Evolutionary conservation across 2,329 filamentous ascomycete species (phyloP), one percentile per base, ranked within the genome.

Genomic region (Apiospora marii): DNA sequence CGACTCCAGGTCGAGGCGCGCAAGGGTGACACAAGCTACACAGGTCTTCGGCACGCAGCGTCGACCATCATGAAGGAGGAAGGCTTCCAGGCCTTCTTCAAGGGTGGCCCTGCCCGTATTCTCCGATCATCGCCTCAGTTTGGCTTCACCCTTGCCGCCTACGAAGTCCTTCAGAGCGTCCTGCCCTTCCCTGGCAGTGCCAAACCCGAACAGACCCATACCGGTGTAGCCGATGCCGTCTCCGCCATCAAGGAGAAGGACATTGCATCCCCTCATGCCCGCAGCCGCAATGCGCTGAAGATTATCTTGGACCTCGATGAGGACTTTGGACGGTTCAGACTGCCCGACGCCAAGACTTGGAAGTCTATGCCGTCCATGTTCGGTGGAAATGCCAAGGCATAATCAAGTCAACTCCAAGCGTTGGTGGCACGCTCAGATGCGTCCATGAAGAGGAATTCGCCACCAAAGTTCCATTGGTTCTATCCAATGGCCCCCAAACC

Each of bases 31-130:
- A 92, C 92, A 4, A 88, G 89, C 68, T 99, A 99, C 87, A 96
- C 90, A 58, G 94, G 93, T 67, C 89, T 99, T 68, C 91, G 94
- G 72, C 94, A 99, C 84, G 94, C 92, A 71, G 96, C 96, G 49
- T 84, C 84, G 78, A 97, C 94, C 19, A 93, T 99, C 78, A 92
- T 88, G 86, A 91, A 92, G 82, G 94, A 98, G 82, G 96, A 99
- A 84, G 96, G 96, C 14, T 96, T 98, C 89, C 91, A 89, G 75
- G 96, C 96, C 37, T 99, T 99, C 88, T 99, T 98, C 92, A 98
- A 98, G 88, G 96, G 96, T 77, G 96, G 96, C 1, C 95, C 96
- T 0, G 96, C 96, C 12, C 94, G 96, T 86, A 97, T 99, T 80
- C 84, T 98, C 82, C 93, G 96, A 79, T 98, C 95, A 0, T 98